Base-by-base conservation (phyloP, 495 filamentous ascomycete species). In the Platismatia glauca region DNA sequence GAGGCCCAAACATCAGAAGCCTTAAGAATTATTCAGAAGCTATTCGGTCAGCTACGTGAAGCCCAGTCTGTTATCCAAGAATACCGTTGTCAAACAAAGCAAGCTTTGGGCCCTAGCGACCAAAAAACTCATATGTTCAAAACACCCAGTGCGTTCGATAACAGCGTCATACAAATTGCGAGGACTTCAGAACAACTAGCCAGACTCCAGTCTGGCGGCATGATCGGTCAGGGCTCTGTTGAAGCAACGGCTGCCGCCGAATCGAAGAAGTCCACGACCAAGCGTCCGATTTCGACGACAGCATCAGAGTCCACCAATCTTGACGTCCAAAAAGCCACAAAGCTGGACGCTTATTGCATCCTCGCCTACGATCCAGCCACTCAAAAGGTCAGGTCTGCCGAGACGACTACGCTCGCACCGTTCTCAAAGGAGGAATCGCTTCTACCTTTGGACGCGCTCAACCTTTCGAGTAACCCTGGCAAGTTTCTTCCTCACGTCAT, bases 401-500 rank as follows among this genome's bases (percentile, higher is more conserved):
- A 88, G 66, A 86, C 85, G 9, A 83, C 81, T 11, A 86, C 85
- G 0, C 77, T 79, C 58, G 78, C 83, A 20, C 48, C 74, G 0
- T 64, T 63, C 38, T 31, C 61, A 27, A 57, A 69, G 9, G 72
- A 75, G 53, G 70, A 74, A 38, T 71, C 78, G 4, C 67, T 82
- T 1, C 78, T 79, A 33, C 84, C 86, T 13, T 76, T 81, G 44
- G 85, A 90, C 52, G 79, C 86, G 7, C 73, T 94, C 12, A 76
- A 82, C 12, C 83, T 80, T n/a, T 76, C 92, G 16, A 82, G 84
- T 55, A 83, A 87, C 63, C 86, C 88, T 0, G 77, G 85, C 27
- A 86, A 84, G 62, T 94, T 92, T 70, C 76, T 91, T 39, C 81
- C 87, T 0, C 80, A 89, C 61, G 84, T 92, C 55, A 76, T 75